Evolutionary conservation across 108 stramenopile species (phyloP).

Genomic region (Epithemia pelagica): DNA sequence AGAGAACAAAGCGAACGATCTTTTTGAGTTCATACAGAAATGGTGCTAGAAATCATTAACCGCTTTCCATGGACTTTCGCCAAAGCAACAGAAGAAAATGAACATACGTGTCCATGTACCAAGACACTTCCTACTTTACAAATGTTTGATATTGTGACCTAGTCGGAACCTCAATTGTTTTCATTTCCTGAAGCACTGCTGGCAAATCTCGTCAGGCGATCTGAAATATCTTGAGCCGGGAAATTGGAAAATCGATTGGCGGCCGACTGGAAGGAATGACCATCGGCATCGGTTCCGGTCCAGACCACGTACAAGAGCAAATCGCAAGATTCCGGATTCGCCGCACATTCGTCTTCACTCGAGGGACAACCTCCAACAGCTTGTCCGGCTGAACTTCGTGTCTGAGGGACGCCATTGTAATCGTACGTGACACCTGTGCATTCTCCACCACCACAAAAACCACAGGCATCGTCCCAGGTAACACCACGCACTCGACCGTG

Average conservation of each 20-base stretch:
- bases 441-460: slow-evolving; percentile 56
- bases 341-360: slow-evolving; percentile 32
- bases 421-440: slow-evolving; percentile 74
- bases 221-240: slow-evolving; percentile 50
- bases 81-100: too few species aligned
- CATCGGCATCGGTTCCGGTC: slow-evolving; percentile 82
- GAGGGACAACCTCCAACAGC: slow-evolving; percentile 63
- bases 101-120: too few species aligned
- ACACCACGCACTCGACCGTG: slow-evolving; percentile 74
- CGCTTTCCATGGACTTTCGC: too few species aligned
- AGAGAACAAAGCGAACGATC: too few species aligned
- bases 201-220: too few species aligned
- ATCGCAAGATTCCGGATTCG: slow-evolving; percentile 52
- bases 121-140: too few species aligned
- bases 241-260: slow-evolving; percentile 77
- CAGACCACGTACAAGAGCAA: slow-evolving; percentile 82
- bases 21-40: too few species aligned
- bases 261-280: slow-evolving; percentile 63
- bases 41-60: too few species aligned
- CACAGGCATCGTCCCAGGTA: slow-evolving; percentile 88
- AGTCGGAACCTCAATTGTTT: too few species aligned
- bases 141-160: too few species aligned
- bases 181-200: too few species aligned
- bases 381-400: slow-evolving; percentile 17
- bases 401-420: slow-evolving; percentile 44